Conservation (phyloP, 2,329 filamentous ascomycete species). For the Botrytis galanthina region DNA sequence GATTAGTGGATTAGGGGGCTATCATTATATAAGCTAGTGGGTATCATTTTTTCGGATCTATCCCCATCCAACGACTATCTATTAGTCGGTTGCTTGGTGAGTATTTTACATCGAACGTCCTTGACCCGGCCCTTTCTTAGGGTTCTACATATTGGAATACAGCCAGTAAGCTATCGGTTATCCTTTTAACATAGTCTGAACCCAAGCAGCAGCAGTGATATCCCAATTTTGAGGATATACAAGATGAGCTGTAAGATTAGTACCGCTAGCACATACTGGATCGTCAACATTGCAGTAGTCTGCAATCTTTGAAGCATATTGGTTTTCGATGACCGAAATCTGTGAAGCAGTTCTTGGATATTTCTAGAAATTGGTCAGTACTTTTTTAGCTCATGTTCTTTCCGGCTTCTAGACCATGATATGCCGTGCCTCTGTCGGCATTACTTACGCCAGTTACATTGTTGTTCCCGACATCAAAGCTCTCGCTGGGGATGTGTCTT, state of each 20-base stretch:
- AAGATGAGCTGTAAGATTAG: neutral
- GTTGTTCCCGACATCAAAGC: neutral
- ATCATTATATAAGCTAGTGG: neutral
- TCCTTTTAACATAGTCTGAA: neutral
- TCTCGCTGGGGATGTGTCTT: neutral
- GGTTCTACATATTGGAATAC: neutral
- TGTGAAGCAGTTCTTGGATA: constrained; percentile 3
- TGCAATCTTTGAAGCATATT: constrained; percentile 2
- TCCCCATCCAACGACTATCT: neutral
- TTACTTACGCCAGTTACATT: neutral
- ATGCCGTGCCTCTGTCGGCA: neutral
- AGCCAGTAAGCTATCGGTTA: neutral
- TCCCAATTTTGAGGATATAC: constrained; percentile 1
- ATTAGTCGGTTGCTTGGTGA: neutral
- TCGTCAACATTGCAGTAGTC: neutral
- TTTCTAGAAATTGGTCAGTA: neutral
- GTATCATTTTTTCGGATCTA: neutral
- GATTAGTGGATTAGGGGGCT: constrained; percentile 3
- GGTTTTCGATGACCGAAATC: neutral
- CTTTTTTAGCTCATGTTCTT: neutral
- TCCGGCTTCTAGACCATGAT: no score
- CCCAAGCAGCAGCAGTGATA: neutral
- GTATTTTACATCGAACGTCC: neutral
- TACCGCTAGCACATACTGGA: neutral
- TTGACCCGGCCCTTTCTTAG: neutral